These are phyloP conservation scores for Coleophoma cylindrospora DNA, from an alignment of 2,329 filamentous ascomycete genomes.

Conservation along the genomic window DNA sequence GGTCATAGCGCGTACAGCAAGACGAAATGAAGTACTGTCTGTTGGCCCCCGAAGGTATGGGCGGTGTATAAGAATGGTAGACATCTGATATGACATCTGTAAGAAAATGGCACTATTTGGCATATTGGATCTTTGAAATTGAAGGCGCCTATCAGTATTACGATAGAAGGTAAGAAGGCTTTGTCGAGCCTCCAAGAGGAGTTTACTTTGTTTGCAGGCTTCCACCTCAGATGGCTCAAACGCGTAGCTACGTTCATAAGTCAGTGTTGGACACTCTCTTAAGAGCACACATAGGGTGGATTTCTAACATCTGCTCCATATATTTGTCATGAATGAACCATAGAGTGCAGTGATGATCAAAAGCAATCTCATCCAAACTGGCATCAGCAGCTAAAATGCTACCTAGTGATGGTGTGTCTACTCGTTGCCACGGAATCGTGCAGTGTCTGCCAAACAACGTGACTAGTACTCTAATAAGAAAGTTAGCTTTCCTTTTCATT, in stretches of 20 bases:
- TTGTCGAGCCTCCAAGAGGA: neutral
- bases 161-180: neutral
- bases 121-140: neutral
- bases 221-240: neutral
- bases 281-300: too few species aligned
- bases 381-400: neutral
- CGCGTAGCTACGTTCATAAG: neutral
- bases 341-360: conserved; percentile 5
- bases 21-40: neutral
- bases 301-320: conserved; percentile 8
- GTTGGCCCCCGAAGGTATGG: conserved; percentile 4
- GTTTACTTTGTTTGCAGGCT: neutral
- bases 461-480: neutral
- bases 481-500: neutral
- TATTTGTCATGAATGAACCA: conserved; percentile 5
- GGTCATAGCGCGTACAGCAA: conserved; percentile 5
- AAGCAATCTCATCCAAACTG: conserved; percentile 1
- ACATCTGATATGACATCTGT: conserved; percentile 9
- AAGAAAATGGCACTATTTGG: neutral
- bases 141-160: neutral
- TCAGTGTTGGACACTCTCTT: too few species aligned
- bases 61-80: conserved; percentile 5
- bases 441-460: conserved; percentile 4
- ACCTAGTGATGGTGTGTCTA: neutral
- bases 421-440: conserved; percentile 1